phyloP scores from a whole-genome alignment of 2,329 filamentous ascomycete species.

The Reticulascus tulasneorum region DNA sequence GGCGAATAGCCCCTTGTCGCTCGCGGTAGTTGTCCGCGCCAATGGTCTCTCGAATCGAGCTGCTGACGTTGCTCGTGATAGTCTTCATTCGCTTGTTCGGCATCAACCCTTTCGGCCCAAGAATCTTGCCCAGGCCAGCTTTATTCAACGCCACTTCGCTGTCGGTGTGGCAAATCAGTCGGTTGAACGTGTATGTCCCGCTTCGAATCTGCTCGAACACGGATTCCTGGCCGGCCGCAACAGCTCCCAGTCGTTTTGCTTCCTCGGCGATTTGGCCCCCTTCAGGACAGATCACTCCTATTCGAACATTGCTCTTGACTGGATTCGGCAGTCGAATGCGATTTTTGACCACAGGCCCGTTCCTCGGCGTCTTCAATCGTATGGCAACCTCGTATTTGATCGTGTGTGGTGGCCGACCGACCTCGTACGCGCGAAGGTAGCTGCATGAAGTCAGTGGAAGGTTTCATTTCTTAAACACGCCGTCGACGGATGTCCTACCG shows the following conservation, averaged over 20 bases:
- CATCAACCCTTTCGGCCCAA: constrained; percentile 91
- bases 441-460: constrained; percentile 39
- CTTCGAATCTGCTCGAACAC: constrained; percentile 74
- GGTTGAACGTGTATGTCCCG: constrained; percentile 81
- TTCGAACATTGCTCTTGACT: constrained; percentile 80
- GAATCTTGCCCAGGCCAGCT: constrained; percentile 71
- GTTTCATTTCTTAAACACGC: neutral
- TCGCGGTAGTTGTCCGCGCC: constrained; percentile 87
- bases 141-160: constrained; percentile 77
- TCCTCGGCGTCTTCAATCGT: constrained; percentile 77
- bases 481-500: constrained; percentile 49
- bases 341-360: constrained; percentile 82
- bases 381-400: constrained; percentile 88
- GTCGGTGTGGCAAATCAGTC: constrained; percentile 79
- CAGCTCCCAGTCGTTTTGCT: constrained; percentile 74
- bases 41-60: constrained; percentile 75
- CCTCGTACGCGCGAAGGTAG: constrained; percentile 88
- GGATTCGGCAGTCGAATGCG: constrained; percentile 85
- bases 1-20: constrained; percentile 73
- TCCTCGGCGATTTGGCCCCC: constrained; percentile 69
- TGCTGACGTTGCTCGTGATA: constrained; percentile 74
- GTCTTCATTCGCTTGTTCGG: constrained; percentile 84
- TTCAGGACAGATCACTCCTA: constrained; percentile 89
- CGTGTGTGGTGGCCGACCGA: constrained; percentile 68
- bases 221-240: constrained; percentile 78